Conservation (phyloP, 345 rosid genomes). For the Eucalyptus regnans region DNA sequence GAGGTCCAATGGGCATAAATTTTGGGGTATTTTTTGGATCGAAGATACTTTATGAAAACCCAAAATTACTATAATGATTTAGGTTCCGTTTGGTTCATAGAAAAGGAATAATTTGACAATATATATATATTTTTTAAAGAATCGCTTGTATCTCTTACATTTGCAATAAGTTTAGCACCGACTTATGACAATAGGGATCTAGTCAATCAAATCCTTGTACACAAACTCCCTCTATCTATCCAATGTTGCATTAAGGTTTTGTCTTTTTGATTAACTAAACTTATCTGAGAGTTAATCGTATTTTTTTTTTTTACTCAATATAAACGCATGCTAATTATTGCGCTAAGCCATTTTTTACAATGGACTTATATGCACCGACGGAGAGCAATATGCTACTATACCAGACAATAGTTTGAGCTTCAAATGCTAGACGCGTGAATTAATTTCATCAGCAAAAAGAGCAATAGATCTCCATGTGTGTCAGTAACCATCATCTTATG, state of each 20-base stretch:
- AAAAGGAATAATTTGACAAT: too few relatives aligned
- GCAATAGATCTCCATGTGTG: not conserved
- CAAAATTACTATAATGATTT: too few relatives aligned
- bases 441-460: not conserved
- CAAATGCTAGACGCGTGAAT: not conserved
- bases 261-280: not conserved
- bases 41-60: too few relatives aligned
- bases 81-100: too few relatives aligned
- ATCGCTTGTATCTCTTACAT: too few relatives aligned
- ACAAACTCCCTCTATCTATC: not conserved
- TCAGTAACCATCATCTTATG: not conserved
- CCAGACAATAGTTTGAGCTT: not conserved
- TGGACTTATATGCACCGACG: not conserved
- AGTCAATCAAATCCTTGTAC: not conserved
- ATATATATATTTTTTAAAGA: too few relatives aligned
- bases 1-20: not conserved
- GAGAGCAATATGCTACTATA: not conserved
- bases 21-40: not conserved
- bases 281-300: not conserved
- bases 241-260: not conserved
- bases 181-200: not conserved
- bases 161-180: too few relatives aligned
- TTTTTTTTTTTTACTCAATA: not conserved
- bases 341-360: not conserved
- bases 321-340: not conserved